phyloP scores from a whole-genome alignment of 345 rosid species.

The Turritis glabra region DNA sequence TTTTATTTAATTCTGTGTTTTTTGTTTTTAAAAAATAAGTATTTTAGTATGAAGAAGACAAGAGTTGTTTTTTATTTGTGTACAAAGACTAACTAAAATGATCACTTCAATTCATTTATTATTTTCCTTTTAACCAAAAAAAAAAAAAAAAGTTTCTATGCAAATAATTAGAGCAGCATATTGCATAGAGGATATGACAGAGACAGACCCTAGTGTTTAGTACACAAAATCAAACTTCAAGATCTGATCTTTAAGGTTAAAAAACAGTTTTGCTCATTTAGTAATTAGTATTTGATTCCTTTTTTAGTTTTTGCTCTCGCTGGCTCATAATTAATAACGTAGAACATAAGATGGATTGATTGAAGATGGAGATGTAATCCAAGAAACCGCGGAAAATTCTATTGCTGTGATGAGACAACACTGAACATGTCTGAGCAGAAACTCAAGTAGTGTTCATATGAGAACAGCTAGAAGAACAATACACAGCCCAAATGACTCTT shows the following conservation, averaged over 20 bases:
- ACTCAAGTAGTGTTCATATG: slow-evolving; percentile 12
- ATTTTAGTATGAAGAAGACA: background rate
- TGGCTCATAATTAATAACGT: background rate
- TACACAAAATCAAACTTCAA: background rate
- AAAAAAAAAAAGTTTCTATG: too few relatives aligned
- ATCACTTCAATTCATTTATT: background rate
- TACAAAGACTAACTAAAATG: background rate
- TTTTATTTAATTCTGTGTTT: too few relatives aligned
- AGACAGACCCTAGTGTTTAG: background rate
- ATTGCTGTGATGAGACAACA: slow-evolving; percentile 19
- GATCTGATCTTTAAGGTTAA: background rate
- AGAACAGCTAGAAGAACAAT: slow-evolving; percentile 23
- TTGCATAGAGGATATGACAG: background rate
- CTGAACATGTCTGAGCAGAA: slow-evolving; percentile 13
- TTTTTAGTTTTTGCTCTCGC: background rate
- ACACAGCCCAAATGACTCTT: slow-evolving; percentile 27
- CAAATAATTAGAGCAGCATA: background rate
- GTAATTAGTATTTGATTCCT: background rate
- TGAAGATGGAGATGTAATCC: background rate
- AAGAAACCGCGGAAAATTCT: background rate
- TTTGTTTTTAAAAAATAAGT: too few relatives aligned
- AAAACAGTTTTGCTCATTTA: background rate
- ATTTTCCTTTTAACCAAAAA: too few relatives aligned
- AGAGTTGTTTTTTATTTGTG: background rate
- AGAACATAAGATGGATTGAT: background rate